phyloP scores from a whole-genome alignment of 2,329 filamentous ascomycete species.

The Boeremia lycopersici region DNA sequence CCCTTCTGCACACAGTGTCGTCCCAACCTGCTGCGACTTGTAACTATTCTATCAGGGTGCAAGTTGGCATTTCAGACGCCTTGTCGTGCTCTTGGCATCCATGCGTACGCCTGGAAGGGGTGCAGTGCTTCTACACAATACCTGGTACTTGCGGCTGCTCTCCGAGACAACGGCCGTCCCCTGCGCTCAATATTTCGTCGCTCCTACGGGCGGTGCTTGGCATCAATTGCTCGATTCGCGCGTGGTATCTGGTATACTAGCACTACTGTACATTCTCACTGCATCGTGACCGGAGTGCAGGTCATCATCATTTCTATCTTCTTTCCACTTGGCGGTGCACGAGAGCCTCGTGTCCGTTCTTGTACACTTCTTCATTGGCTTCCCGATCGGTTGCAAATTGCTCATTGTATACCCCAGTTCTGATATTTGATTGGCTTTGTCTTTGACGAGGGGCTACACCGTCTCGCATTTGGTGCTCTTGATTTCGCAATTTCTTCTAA shows the following conservation, averaged over 20 bases:
- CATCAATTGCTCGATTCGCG: not conserved
- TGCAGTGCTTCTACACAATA: not conserved
- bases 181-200: not conserved
- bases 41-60: conserved; percentile 1
- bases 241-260: conserved; percentile 21
- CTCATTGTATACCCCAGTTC: conserved; percentile 31
- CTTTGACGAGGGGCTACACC: conserved; percentile 2
- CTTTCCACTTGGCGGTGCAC: conserved; percentile 3
- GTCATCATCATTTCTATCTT: conserved; percentile 4
- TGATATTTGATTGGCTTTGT: conserved; percentile 14
- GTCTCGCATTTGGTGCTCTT: conserved; percentile 5
- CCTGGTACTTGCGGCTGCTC: not conserved
- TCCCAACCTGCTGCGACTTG: not conserved
- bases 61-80: conserved; percentile 1
- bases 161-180: not conserved
- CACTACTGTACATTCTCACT: conserved; percentile 10
- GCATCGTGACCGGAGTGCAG: conserved; percentile 17
- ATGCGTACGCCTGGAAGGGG: not conserved
- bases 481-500: conserved; percentile 3
- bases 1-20: conserved; percentile 3
- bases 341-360: conserved; percentile 4
- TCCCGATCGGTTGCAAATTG: conserved; percentile 26
- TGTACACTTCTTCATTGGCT: conserved; percentile 18
- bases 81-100: not conserved
- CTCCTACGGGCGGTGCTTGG: not conserved